phyloP scores from a whole-genome alignment of 495 filamentous ascomycete genomes.

The Talaromyces proteolyticus region DNA sequence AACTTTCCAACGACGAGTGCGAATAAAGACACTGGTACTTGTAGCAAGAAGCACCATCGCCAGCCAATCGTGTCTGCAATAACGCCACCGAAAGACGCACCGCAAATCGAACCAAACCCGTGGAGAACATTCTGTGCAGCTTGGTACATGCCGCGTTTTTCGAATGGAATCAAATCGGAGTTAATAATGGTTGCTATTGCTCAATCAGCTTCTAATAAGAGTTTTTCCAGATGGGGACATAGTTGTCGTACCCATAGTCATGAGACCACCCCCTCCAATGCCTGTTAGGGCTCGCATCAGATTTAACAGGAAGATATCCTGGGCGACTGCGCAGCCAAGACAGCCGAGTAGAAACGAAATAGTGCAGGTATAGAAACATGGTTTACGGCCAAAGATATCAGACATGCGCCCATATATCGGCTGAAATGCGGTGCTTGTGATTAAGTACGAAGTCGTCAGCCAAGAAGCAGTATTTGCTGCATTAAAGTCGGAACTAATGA shows the following conservation, averaged over 20 bases:
- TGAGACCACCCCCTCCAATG: constrained; percentile 54
- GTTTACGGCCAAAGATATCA: constrained; percentile 36
- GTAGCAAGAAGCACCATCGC: constrained; percentile 51
- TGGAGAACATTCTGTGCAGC: constrained; percentile 56
- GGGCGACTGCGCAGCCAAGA: constrained; percentile 41
- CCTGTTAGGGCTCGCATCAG: constrained; percentile 72
- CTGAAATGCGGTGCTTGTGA: constrained; percentile 60
- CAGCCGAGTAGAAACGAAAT: constrained; percentile 39
- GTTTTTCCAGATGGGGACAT: background rate
- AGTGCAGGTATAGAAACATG: constrained; percentile 36
- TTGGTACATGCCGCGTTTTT: constrained; percentile 60
- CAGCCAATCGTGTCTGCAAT: constrained; percentile 63
- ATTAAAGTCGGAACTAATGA: constrained; percentile 65
- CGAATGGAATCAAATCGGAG: constrained; percentile 59
- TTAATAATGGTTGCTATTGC: constrained; percentile 60
- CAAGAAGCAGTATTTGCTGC: constrained; percentile 57
- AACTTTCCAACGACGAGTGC: constrained; percentile 48
- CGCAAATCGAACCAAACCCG: constrained; percentile 60
- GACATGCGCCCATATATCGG: constrained; percentile 41
- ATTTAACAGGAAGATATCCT: constrained; percentile 59
- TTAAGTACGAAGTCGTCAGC: constrained; percentile 59
- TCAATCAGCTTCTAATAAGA: background rate
- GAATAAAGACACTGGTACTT: constrained; percentile 44
- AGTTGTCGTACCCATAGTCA: constrained; percentile 50
- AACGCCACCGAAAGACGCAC: constrained; percentile 59